These are phyloP conservation scores for Capsaspora owczarzaki DNA, from an alignment of 78 protist genomes.

Conservation along the genomic window DNA sequence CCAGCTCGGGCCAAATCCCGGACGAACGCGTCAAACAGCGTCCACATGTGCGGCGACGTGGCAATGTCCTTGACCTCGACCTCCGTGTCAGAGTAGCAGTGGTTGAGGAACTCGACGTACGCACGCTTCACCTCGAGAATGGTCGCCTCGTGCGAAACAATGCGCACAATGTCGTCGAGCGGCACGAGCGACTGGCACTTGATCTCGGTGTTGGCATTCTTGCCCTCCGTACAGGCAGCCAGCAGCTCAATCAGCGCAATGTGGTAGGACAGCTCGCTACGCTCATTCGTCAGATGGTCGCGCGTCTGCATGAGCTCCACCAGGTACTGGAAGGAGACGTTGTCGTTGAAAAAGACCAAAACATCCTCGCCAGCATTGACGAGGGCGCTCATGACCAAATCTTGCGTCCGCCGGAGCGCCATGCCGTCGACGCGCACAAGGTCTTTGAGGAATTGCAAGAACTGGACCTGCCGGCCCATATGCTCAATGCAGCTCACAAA, in stretches of 20 bases:
- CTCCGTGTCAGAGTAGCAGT: constrained; percentile 21
- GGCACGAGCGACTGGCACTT: constrained; percentile 22
- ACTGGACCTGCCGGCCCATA: neutral
- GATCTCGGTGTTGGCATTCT: constrained; percentile 14
- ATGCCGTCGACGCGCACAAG: neutral
- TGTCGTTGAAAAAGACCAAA: constrained; percentile 16
- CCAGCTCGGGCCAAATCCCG: neutral
- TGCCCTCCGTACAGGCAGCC: constrained; percentile 20
- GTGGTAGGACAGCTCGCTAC: constrained; percentile 14
- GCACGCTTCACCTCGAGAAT: constrained; percentile 1
- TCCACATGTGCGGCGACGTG: constrained; percentile 13
- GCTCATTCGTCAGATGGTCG: neutral
- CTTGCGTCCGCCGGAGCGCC: neutral
- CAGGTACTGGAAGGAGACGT: neutral
- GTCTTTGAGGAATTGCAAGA: neutral
- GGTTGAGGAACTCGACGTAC: constrained; percentile 11
- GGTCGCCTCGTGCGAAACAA: neutral
- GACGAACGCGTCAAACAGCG: neutral
- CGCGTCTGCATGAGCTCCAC: neutral
- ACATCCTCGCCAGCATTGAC: neutral
- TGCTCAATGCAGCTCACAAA: neutral
- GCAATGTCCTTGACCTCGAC: constrained; percentile 15
- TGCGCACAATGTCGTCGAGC: constrained; percentile 9
- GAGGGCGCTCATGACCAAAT: neutral
- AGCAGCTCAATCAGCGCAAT: constrained; percentile 9